Conservation (phyloP, 1,284 basidiomycete genomes). For the Leccinum pachyderme region DNA sequence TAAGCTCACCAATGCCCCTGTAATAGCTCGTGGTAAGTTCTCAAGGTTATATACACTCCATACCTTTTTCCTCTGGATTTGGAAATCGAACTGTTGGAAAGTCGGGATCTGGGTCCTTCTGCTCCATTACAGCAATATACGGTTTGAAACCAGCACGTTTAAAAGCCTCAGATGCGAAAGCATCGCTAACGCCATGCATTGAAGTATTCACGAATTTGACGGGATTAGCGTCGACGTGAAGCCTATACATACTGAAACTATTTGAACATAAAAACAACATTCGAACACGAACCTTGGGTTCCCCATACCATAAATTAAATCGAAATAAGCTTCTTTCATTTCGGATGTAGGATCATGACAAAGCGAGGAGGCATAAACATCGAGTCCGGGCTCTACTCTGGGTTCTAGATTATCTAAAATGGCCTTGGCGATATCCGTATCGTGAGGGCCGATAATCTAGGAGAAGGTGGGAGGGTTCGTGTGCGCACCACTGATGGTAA, state of each 20-base stretch:
- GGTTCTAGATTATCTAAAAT: constrained; percentile 65
- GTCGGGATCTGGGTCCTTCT: constrained; percentile 72
- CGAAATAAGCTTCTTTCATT: constrained; percentile 61
- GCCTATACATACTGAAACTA: constrained; percentile 11
- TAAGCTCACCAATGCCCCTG: constrained; percentile 55
- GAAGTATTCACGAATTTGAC: constrained; percentile 77
- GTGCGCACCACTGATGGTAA: neutral
- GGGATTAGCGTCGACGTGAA: constrained; percentile 2
- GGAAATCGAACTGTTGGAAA: constrained; percentile 83
- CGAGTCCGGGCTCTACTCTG: constrained; percentile 42
- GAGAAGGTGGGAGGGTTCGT: neutral
- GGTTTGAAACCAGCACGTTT: constrained; percentile 54
- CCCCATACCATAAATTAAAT: constrained; percentile 42
- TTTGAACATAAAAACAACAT: neutral
- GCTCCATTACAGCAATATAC: constrained; percentile 60
- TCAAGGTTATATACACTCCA: constrained; percentile 1
- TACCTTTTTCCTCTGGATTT: constrained; percentile 86
- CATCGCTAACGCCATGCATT: constrained; percentile 82
- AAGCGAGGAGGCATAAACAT: constrained; percentile 36
- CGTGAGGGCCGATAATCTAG: constrained; percentile 81
- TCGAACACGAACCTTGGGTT: constrained; percentile 39
- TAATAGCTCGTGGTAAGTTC: constrained; percentile 9
- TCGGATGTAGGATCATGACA: constrained; percentile 58
- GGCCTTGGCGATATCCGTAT: constrained; percentile 65
- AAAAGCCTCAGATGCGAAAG: constrained; percentile 59